Evolutionary conservation across 2,329 filamentous ascomycete genomes (phyloP), one percentile per base, ranked within the genome.

Genomic region (Penicillium freii): DNA sequence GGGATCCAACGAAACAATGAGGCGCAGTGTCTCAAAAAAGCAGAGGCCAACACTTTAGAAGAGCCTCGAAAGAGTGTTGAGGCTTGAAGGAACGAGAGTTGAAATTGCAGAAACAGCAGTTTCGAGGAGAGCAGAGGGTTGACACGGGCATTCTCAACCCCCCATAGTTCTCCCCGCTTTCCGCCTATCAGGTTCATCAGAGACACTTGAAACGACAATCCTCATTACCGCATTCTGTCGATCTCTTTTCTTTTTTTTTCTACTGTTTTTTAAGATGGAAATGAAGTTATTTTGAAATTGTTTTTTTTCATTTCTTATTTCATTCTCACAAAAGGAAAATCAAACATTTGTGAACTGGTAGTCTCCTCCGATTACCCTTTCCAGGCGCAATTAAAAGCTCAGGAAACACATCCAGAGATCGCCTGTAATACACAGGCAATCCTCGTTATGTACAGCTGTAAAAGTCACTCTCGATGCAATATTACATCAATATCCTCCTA

Each of bases 371-470:
- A 52, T 58, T 53, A 63, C 58, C 62, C 62, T 61, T 56, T 63
- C 58, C 57, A 61, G 61, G 61, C 63, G 57, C 33, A 34, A 61
- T 70, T 66, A 66, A 68, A 58, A 62, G 56, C 62, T 63, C 61
- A 63, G 56, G 46, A 38, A 34, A 47, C 55, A 51, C 36, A 44
- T 29, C 36, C 51, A 48, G 55, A 62, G 62, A 61, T 52, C 44
- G 3, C 52, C 59, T 59, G 61, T 59, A 53, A 50, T 63, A 47
- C 27, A 53, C 44, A 53, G 50, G 42, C 52, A 36, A 53, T 60
- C 57, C 57, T 61, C 61, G 38, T 33, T 72, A 73, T 73, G 71
- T 73, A 73, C 71, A 72, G 67, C 61, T 67, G 70, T 66, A 66
- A 56, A 56, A 54, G 62, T 54, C 64, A 56, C 48, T 59, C 48